Percentiles rank a stretch among this genome's conserved stretches.
Conservation (phyloP, 2,329 filamentous ascomycete genomes). For the Arthrobotrys megalospora region DNA sequence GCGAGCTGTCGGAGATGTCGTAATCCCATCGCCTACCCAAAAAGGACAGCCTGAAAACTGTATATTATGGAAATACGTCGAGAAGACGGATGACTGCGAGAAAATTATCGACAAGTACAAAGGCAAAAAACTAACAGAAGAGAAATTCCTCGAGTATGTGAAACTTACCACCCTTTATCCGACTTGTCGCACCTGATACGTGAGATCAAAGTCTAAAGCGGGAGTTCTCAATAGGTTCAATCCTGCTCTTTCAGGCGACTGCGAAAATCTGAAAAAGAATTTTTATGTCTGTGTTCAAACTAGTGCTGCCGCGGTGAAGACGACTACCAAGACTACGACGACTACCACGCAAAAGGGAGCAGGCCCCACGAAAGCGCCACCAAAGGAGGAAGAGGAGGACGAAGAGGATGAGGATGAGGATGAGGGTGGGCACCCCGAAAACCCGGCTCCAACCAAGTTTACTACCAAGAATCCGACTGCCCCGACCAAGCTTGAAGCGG, state of each 20-base stretch:
- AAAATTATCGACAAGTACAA: constrained; percentile 1
- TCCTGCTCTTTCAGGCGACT: background rate
- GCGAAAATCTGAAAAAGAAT: background rate
- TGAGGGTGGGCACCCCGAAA: background rate
- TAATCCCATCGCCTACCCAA: constrained; percentile 13
- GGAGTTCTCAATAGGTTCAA: background rate
- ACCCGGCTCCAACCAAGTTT: background rate
- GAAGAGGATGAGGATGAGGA: constrained; percentile 18
- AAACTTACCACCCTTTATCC: too few relatives aligned
- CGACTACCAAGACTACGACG: background rate
- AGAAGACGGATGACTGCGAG: constrained; percentile 6
- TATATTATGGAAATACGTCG: constrained; percentile 23
- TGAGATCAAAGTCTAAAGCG: background rate
- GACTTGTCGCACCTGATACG: background rate
- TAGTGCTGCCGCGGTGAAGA: background rate
- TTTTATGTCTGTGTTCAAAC: constrained; percentile 30
- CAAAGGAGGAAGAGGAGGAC: background rate
- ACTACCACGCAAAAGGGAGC: background rate
- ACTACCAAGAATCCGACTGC: constrained; percentile 1
- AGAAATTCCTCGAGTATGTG: constrained; percentile 14
- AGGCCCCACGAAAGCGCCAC: background rate
- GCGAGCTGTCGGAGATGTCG: constrained; percentile 9
- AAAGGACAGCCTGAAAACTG: constrained; percentile 24
- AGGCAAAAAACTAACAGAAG: background rate
- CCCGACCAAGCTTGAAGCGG: background rate